A percentile compares a stretch with the other conserved stretches of the same genome.
Evolutionary conservation across 2,329 filamentous ascomycete genomes (phyloP).

Genomic region (Fulvia fulva): DNA sequence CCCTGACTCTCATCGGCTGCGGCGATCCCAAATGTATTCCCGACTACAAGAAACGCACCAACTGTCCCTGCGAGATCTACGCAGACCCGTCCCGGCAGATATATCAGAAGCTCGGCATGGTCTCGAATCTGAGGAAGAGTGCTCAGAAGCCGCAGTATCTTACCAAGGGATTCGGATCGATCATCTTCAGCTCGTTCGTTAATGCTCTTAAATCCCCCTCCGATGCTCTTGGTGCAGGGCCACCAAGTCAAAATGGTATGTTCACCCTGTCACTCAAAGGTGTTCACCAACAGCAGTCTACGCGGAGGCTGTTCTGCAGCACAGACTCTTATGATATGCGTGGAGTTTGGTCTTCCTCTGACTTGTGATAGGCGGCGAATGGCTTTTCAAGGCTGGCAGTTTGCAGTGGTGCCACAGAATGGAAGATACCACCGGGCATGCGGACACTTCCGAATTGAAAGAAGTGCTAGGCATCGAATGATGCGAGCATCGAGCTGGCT

Average conservation of each 20-base stretch:
- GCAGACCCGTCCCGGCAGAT: constrained; percentile 30
- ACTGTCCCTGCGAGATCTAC: constrained; percentile 32
- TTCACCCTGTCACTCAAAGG: constrained; percentile 12
- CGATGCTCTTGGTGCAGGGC: background rate
- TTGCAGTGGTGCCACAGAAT: constrained; percentile 36
- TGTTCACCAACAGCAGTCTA: constrained; percentile 20
- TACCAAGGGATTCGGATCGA: background rate
- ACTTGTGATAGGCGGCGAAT: constrained; percentile 35
- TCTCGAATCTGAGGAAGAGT: constrained; percentile 22
- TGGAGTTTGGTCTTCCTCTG: background rate
- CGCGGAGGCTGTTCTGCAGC: constrained; percentile 23
- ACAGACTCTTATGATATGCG: background rate
- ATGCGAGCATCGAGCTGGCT: background rate
- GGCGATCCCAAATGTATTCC: constrained; percentile 31
- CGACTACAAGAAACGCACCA: constrained; percentile 30
- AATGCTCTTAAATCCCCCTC: constrained; percentile 2
- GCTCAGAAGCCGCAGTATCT: constrained; percentile 29
- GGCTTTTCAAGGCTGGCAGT: constrained; percentile 33
- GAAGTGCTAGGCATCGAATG: constrained; percentile 21
- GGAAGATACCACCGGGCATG: constrained; percentile 35
- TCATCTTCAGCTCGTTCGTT: background rate
- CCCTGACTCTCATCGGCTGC: constrained; percentile 34
- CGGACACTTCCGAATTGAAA: constrained; percentile 32
- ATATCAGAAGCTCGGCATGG: constrained; percentile 33
- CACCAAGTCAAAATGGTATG: background rate